Evolutionary conservation across 371 early-diverging fungal genomes (phyloP), one percentile per base, ranked within the genome.

Genomic region (Mortierella sp.): DNA sequence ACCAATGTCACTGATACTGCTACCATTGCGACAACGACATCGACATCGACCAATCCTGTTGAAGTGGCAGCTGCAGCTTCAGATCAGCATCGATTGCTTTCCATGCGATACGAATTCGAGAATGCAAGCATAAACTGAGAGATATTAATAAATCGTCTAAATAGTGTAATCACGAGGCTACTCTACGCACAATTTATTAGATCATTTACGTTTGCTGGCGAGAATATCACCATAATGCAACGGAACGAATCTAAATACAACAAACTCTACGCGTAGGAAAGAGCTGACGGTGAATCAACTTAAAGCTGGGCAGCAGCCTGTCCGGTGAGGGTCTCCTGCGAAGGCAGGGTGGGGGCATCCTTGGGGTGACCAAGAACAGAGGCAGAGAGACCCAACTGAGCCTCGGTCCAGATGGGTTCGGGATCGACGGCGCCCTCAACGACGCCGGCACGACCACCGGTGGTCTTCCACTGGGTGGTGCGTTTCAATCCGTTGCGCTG

Each of bases 361-460:
- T 72, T 68, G 63, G 48, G 19, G 24, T 34, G 31, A 29, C 76
- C 80, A 48, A 76, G 44, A 11, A 64, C 73, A 29, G 73, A 29
- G n/a, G 70, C 41, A 16, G 79, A 79, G 24, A 80, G 61, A 52
- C 69, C 79, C 44, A 93, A 84, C 66, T 93, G 93, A 31, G 85
- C 83, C 37, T 92, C 90, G 9, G 91, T 88, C 93, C 93, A 93
- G 68, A 93, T 87, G 37, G 93, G 93, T 29, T 80, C 74, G 31
- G 88, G 83, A 19, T 79, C 76, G 10, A 48, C 64, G 14, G 87
- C 80, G 16, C 86, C 75, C 37, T 80, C 74, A 41, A 96, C 97
- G 64, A 98, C 97, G 66, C 97, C 97, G 79, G 96, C 96, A 74
- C 95, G 89, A 37, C 97, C 97, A 73, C 98, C 98, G 53, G 88